Evolutionary conservation across 257 asterid genomes (phyloP).

Genomic region (Petunia secreta): DNA sequence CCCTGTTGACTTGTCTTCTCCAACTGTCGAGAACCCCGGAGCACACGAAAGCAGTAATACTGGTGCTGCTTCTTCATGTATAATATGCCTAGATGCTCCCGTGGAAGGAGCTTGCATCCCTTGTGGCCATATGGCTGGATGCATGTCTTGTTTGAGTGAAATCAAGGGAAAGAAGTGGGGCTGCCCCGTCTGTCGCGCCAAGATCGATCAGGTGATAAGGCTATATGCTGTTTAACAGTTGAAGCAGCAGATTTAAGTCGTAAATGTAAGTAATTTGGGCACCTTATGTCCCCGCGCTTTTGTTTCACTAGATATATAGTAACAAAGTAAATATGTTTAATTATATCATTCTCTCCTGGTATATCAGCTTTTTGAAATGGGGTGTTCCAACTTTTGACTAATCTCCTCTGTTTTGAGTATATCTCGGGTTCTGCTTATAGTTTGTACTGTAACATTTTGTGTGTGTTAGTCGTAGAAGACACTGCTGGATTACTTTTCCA

Average conservation of each 20-base stretch:
- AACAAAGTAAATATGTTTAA: neutral
- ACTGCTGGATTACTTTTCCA: slow-evolving; percentile 4
- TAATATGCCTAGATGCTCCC: slow-evolving; percentile 79
- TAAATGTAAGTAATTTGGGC: neutral
- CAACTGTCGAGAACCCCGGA: slow-evolving; percentile 26
- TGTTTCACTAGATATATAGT: neutral
- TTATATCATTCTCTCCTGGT: neutral
- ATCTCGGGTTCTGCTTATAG: neutral
- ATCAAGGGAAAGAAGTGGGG: slow-evolving; percentile 78
- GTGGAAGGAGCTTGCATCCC: slow-evolving; percentile 92
- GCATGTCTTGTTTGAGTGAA: slow-evolving; percentile 85
- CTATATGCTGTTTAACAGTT: slow-evolving; percentile 64
- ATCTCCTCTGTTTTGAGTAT: slow-evolving; percentile 9
- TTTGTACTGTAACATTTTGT: neutral
- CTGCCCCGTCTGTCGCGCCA: slow-evolving; percentile 91
- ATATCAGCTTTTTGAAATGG: slow-evolving; percentile 9
- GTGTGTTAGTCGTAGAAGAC: neutral
- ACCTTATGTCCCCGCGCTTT: neutral
- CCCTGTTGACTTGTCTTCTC: slow-evolving; percentile 49
- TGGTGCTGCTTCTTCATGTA: slow-evolving; percentile 53
- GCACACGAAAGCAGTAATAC: slow-evolving; percentile 41
- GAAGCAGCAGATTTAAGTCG: slow-evolving; percentile 16
- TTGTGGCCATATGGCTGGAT: slow-evolving; percentile 96
- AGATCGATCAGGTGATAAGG: slow-evolving; percentile 75
- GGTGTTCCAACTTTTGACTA: slow-evolving; percentile 12